A percentile compares a stretch with the other conserved stretches of the same genome.
These are phyloP conservation scores for Epithele typhae DNA, from an alignment of 768 basidiomycete genomes.

Conservation along the genomic window DNA sequence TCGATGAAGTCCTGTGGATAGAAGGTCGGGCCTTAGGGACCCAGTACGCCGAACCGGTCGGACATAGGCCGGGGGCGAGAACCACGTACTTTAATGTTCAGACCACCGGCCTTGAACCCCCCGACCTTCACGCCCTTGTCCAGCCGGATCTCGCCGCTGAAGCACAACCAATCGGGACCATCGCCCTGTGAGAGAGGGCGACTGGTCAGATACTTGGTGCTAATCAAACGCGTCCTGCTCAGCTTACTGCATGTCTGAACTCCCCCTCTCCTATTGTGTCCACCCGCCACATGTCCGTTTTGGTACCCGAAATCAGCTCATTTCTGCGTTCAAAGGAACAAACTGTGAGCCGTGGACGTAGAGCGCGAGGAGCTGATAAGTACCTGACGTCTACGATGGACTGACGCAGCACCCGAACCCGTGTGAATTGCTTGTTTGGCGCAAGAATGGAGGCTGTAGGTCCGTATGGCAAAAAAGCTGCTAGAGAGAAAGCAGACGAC, in stretches of 20 bases:
- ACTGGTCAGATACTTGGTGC: no score
- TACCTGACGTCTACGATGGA: conserved; percentile 60
- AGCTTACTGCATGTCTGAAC: conserved; percentile 52
- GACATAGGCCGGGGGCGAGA: no score
- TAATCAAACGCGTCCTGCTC: no score
- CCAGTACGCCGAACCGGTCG: no score
- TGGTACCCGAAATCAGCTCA: conserved; percentile 42
- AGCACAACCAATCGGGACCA: conserved; percentile 58
- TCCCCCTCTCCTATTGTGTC: conserved; percentile 61
- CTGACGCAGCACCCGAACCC: conserved; percentile 62
- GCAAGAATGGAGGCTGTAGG: conserved; percentile 36
- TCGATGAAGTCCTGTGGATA: conserved; percentile 59
- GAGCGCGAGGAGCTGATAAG: conserved; percentile 7
- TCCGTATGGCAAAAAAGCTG: conserved; percentile 54
- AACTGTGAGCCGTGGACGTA: background rate
- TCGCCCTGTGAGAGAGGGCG: conserved; percentile 42
- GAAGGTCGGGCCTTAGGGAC: no score
- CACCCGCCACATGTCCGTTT: conserved; percentile 67
- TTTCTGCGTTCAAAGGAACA: conserved; percentile 33
- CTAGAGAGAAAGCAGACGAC: conserved; percentile 52
- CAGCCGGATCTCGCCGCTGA: conserved; percentile 58
- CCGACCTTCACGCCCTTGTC: conserved; percentile 42
- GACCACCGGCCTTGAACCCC: conserved; percentile 64
- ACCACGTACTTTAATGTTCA: conserved; percentile 53
- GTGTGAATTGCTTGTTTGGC: conserved; percentile 34